phyloP scores from a whole-genome alignment of 1,139 yeast genomes.

The Nakaseomyces kungkrabaensis region DNA sequence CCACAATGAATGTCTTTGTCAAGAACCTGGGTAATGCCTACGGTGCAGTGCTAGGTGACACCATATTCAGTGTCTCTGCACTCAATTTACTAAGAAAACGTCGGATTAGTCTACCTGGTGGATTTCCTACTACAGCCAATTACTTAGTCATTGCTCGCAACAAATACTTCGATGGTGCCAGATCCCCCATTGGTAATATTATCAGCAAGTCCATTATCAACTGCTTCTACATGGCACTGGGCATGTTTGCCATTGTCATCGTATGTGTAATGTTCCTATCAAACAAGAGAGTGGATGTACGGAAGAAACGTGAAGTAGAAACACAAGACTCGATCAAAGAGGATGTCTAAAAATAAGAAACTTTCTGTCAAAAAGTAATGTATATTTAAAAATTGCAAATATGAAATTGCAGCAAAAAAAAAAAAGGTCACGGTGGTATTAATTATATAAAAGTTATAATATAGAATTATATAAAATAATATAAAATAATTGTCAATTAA shows the following conservation, averaged over 20 bases:
- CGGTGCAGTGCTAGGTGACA: constrained; percentile 15
- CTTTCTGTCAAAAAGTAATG: no score
- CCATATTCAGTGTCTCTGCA: constrained; percentile 8
- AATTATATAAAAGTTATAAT: no score
- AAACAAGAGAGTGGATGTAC: neutral
- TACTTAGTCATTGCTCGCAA: neutral
- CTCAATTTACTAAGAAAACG: neutral
- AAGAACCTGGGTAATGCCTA: constrained; percentile 5
- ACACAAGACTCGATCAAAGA: neutral
- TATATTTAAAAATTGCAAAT: no score
- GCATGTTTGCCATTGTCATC: neutral
- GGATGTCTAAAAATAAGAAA: no score
- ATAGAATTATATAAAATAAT: no score
- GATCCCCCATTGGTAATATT: neutral
- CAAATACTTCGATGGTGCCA: neutral
- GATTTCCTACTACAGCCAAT: neutral
- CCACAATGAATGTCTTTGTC: constrained; percentile 10
- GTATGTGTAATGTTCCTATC: constrained; percentile 1
- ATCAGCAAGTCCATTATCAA: neutral
- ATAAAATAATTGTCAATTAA: no score
- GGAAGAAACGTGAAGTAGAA: neutral
- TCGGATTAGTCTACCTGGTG: neutral
- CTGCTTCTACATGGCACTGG: constrained; percentile 2
- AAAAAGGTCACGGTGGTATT: no score
- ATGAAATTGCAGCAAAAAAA: no score